phyloP scores from a whole-genome alignment of 2,329 filamentous ascomycete species.

The Hymenoscyphus fraxineus region DNA sequence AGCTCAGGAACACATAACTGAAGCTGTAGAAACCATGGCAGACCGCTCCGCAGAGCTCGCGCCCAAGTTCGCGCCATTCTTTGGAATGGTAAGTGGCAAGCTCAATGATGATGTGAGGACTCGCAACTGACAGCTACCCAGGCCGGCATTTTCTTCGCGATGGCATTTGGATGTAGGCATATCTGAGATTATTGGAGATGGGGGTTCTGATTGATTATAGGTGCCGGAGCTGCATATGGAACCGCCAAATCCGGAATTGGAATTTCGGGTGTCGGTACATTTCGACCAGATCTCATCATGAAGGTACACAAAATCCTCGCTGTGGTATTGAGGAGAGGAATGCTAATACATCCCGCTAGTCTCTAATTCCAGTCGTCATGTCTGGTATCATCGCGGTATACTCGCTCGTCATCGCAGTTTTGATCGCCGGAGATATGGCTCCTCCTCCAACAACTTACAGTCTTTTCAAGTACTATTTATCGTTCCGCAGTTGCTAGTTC shows the following conservation, averaged over 20 bases:
- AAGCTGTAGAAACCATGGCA: conserved; percentile 43
- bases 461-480: conserved; percentile 66
- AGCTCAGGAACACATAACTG: conserved; percentile 12
- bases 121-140: conserved; percentile 38
- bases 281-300: conserved; percentile 85
- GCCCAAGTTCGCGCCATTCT: conserved; percentile 81
- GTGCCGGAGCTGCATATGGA: conserved; percentile 74
- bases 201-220: conserved; percentile 30
- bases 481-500: conserved; percentile 18
- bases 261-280: conserved; percentile 80
- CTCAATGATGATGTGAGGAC: conserved; percentile 12
- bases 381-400: conserved; percentile 99
- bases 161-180: conserved; percentile 74
- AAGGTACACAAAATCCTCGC: conserved; percentile 53
- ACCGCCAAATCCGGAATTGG: conserved; percentile 87
- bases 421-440: conserved; percentile 86
- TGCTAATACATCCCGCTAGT: conserved; percentile 45
- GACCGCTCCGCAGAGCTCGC: conserved; percentile 51
- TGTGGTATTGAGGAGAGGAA: neutral
- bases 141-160: conserved; percentile 75
- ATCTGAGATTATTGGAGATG: conserved; percentile 25
- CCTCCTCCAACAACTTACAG: conserved; percentile 71
- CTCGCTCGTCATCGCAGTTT: conserved; percentile 90
- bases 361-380: conserved; percentile 89
- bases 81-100: conserved; percentile 70